Percentiles rank a stretch among this genome's conserved stretches.
phyloP scores from a whole-genome alignment of 2,329 filamentous ascomycete species.

The Colletotrichum sojae region DNA sequence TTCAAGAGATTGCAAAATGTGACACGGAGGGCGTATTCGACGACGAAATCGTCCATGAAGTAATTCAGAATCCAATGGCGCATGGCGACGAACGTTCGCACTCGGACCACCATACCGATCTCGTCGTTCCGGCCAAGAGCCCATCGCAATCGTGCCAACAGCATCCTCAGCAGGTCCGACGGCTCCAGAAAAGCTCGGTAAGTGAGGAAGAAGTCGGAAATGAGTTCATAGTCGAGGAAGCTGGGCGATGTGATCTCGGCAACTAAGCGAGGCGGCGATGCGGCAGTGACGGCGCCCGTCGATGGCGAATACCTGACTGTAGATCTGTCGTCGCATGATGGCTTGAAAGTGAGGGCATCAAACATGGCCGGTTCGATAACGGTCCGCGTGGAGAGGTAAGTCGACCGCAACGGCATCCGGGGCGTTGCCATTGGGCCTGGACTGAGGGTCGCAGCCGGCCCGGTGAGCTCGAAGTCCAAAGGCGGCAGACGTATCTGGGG shows the following conservation, averaged over 20 bases:
- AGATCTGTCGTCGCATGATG: conserved; percentile 81
- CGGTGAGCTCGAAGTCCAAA: conserved; percentile 35
- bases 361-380: conserved; percentile 83
- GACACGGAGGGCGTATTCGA: conserved; percentile 79
- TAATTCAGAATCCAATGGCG: conserved; percentile 99
- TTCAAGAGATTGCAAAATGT: conserved; percentile 89
- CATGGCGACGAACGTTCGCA: conserved; percentile 94
- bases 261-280: conserved; percentile 90
- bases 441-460: conserved; percentile 41
- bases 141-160: conserved; percentile 90
- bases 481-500: conserved; percentile 51
- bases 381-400: conserved; percentile 64
- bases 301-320: conserved; percentile 85
- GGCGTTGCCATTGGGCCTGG: conserved; percentile 49
- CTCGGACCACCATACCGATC: conserved; percentile 91
- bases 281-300: conserved; percentile 84
- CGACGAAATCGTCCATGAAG: conserved; percentile 93
- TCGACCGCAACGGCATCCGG: conserved; percentile 59
- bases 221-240: conserved; percentile 95
- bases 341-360: conserved; percentile 83
- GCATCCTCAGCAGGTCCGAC: conserved; percentile 82
- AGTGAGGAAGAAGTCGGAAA: conserved; percentile 98
- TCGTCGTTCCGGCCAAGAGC: conserved; percentile 85
- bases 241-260: conserved; percentile 96
- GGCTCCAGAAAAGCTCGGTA: conserved; percentile 89